These are phyloP conservation scores for Colletotrichum lentis DNA, from an alignment of 2,329 filamentous ascomycete species.

Conservation along the genomic window DNA sequence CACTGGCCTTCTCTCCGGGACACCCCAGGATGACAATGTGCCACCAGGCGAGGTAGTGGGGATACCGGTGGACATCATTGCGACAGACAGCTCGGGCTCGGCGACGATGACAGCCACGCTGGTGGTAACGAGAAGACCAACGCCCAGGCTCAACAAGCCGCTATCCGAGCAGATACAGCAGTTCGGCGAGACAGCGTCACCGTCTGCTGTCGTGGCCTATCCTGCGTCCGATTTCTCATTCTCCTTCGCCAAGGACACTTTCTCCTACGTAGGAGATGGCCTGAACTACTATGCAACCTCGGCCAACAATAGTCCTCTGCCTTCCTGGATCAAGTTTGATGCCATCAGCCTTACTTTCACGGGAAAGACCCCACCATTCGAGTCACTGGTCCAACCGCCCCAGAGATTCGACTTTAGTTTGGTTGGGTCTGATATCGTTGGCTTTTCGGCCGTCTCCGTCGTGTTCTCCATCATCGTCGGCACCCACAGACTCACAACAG, in stretches of 20 bases:
- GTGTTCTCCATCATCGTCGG: conserved; percentile 77
- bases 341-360: conserved; percentile 69
- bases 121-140: conserved; percentile 68
- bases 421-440: conserved; percentile 80
- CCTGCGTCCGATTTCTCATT: conserved; percentile 63
- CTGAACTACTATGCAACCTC: conserved; percentile 81
- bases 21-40: conserved; percentile 64
- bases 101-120: conserved; percentile 72
- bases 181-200: conserved; percentile 68
- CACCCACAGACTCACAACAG: conserved; percentile 72
- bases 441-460: conserved; percentile 73
- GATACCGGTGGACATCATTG: conserved; percentile 71
- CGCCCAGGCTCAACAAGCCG: conserved; percentile 64
- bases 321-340: conserved; percentile 85
- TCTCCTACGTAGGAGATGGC: conserved; percentile 61
- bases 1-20: conserved; percentile 74
- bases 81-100: conserved; percentile 71
- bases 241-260: conserved; percentile 66
- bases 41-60: conserved; percentile 62
- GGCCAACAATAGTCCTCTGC: conserved; percentile 79
- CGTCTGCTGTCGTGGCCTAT: conserved; percentile 65
- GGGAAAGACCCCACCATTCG: conserved; percentile 73
- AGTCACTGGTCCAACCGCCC: conserved; percentile 70
- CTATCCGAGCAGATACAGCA: conserved; percentile 64
- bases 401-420: conserved; percentile 77